phyloP scores from a whole-genome alignment of 495 filamentous ascomycete genomes.

The Aspergillus conjunctus region DNA sequence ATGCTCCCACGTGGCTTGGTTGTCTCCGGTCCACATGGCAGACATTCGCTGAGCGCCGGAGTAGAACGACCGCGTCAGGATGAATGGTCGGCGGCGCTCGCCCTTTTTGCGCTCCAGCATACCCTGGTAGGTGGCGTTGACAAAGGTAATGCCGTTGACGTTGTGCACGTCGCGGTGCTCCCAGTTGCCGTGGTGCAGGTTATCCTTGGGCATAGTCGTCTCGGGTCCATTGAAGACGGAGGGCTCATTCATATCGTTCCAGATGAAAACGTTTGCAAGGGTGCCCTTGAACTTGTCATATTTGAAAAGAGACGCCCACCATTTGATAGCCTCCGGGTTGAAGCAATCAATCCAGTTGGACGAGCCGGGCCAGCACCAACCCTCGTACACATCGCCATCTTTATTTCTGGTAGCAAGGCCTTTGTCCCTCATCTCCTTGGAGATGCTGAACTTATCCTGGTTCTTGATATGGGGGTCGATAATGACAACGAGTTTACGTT shows the following conservation, averaged over 20 bases:
- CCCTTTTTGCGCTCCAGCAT: slow-evolving; percentile 78
- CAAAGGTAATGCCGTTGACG: slow-evolving; percentile 87
- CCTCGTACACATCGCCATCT: slow-evolving; percentile 84
- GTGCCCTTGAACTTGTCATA: slow-evolving; percentile 85
- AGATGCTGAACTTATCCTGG: slow-evolving; percentile 70
- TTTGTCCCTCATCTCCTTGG: slow-evolving; percentile 80
- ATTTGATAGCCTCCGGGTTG: slow-evolving; percentile 79
- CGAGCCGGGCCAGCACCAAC: slow-evolving; percentile 97
- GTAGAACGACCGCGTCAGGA: slow-evolving; percentile 89
- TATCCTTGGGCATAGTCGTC: slow-evolving; percentile 95
- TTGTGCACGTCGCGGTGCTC: slow-evolving; percentile 98
- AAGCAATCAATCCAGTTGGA: slow-evolving; percentile 96
- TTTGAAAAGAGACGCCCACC: slow-evolving; percentile 88
- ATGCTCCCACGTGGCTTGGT: slow-evolving; percentile 91
- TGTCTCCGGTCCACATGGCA: slow-evolving; percentile 99
- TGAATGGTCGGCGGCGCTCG: slow-evolving; percentile 79
- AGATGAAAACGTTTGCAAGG: slow-evolving; percentile 82
- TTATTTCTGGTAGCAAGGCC: slow-evolving; percentile 84
- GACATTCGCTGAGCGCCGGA: slow-evolving; percentile 84
- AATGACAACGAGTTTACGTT: slow-evolving; percentile 89
- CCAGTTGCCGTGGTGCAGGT: slow-evolving; percentile 88
- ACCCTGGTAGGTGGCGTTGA: slow-evolving; percentile 88
- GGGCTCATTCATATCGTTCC: slow-evolving; percentile 99
- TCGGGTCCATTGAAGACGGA: slow-evolving; percentile 98
- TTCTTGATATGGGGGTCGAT: slow-evolving; percentile 99